These are phyloP conservation scores for Vitis cinerea DNA, from an alignment of 164 flowering plant genomes.

Conservation along the genomic window DNA sequence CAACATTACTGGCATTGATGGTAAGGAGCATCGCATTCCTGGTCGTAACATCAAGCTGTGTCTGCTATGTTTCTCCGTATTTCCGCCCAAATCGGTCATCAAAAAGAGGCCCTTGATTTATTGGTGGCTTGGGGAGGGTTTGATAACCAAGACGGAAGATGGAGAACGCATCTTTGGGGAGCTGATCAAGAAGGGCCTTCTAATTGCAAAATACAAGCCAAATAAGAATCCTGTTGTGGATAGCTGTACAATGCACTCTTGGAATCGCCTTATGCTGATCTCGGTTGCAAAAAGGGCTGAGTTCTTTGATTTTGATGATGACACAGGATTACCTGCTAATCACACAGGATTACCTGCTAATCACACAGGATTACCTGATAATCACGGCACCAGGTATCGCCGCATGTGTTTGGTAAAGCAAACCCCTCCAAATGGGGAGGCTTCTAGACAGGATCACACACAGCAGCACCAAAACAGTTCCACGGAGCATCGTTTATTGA, in stretches of 20 bases:
- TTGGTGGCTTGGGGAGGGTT: constrained; percentile 52
- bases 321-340: too few species aligned
- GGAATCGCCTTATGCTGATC: constrained; percentile 21
- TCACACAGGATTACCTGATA: too few species aligned
- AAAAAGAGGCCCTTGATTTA: constrained; percentile 29
- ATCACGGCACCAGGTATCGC: too few species aligned
- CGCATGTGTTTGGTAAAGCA: too few species aligned
- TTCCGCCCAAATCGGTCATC: constrained; percentile 29
- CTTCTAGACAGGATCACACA: too few species aligned
- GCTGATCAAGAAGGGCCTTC: constrained; percentile 13
- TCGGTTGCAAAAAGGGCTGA: constrained; percentile 1
- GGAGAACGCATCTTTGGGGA: constrained; percentile 11
- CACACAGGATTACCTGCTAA: too few species aligned
- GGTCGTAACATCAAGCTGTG: constrained; percentile 19
- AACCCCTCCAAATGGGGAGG: too few species aligned
- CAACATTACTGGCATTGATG: too few species aligned
- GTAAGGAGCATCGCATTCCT: too few species aligned
- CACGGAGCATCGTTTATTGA: neutral
- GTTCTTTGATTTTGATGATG: constrained; percentile 19
- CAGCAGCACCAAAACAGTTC: rapidly evolving
- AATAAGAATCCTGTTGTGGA: neutral
- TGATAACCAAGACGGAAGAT: constrained; percentile 6
- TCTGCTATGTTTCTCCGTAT: constrained; percentile 36
- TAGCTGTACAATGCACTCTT: constrained; percentile 28
- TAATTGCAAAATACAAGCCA: neutral